Evolutionary conservation across 2,329 filamentous ascomycete genomes (phyloP), one percentile per base, ranked within the genome.

Genomic region (Colletotrichum spaethianum): DNA sequence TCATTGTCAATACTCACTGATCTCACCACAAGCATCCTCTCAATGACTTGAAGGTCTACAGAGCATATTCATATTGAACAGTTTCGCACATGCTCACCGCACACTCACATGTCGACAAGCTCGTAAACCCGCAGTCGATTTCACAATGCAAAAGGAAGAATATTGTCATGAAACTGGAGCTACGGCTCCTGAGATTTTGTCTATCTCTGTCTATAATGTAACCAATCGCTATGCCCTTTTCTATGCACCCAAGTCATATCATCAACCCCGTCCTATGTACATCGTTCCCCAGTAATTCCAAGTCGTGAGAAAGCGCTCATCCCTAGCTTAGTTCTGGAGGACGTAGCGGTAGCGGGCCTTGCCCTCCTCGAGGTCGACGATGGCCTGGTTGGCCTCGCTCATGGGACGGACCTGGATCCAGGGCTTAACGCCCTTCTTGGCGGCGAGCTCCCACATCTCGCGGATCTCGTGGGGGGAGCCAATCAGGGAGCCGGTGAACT

Each of bases 361-460:
- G 0, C 89, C 89, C 0, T 80, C 80, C 63, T 89, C 86, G 81
- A 91, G 85, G 75, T 90, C 88, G 33, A 89, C 77, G 42, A 91
- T 79, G 0, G 83, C 83, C 78, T 86, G 77, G 77, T 91, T 91
- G 1, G 86, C 86, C 48, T 88, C 85, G 75, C 83, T 86, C 85
- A 92, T 86, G 3, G 85, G 83, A 72, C 86, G 81, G 77, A 84
- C 81, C 78, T 90, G 83, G 53, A 91, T 83, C 87, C 87, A 90
- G 1, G 89, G 87, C 81, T 87, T 86, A 36, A 92, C 80, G 0
- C 84, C 83, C 80, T 90, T 87, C 65, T 89, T 83, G 1, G 85
- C 88, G 20, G 87, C 89, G 69, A 92, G 84, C 70, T 86, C 74
- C 63, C 92, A 78, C 90, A 92, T 91, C 76, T 89, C 87, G 63